These are phyloP conservation scores for Coccomyxa sp. DNA, from an alignment of 139 green algal genomes.

Conservation along the genomic window DNA sequence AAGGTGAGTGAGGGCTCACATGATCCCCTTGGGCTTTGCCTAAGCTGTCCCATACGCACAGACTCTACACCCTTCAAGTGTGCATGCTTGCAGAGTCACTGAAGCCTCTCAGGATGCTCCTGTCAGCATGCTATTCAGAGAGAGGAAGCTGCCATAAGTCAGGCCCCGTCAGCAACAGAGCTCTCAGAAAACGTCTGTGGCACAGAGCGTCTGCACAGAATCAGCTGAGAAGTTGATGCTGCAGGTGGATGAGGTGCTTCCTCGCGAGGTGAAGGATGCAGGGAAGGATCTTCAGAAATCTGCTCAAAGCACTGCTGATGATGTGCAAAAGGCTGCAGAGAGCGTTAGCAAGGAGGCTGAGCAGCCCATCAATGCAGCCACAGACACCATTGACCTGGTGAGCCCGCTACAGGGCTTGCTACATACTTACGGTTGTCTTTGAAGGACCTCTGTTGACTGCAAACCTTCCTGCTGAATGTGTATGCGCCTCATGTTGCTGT, in stretches of 20 bases:
- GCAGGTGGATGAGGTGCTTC: not conserved
- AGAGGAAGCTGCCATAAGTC: too few species aligned
- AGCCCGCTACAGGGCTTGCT: not conserved
- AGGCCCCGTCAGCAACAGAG: too few species aligned
- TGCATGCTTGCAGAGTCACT: too few species aligned
- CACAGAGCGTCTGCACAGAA: not conserved
- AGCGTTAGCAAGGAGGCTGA: constrained; percentile 2
- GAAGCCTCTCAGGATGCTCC: too few species aligned
- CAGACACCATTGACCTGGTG: constrained; percentile 4
- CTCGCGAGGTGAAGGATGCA: not conserved
- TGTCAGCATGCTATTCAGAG: too few species aligned
- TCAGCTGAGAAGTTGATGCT: not conserved
- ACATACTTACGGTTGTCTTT: too few species aligned
- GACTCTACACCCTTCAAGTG: too few species aligned
- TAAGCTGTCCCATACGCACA: too few species aligned
- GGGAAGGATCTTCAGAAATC: constrained; percentile 4
- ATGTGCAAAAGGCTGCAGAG: constrained; percentile 2
- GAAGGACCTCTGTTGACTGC: too few species aligned
- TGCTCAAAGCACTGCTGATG: not conserved
- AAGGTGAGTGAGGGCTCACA: constrained; percentile 2
- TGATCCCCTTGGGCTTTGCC: not conserved
- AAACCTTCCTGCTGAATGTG: too few species aligned
- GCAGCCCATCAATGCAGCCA: not conserved
- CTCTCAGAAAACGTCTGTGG: not conserved
- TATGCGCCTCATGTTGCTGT: too few species aligned